Conservation (phyloP, 805 yeast genomes). For the Candida oleophila region DNA sequence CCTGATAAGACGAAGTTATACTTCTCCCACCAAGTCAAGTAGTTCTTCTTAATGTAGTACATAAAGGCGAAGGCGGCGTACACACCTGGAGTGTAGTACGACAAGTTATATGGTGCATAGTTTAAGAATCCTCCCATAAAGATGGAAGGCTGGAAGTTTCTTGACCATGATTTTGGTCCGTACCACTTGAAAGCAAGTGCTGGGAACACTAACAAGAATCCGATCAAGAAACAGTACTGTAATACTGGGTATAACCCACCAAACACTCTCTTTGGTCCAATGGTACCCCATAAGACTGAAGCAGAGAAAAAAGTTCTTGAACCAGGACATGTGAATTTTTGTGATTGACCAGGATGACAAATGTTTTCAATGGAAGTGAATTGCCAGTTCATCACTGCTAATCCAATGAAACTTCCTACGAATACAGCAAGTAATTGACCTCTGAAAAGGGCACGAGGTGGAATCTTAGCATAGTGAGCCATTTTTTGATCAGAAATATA, state of each 20-base stretch:
- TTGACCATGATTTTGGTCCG: slow-evolving; percentile 15
- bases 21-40: slow-evolving; percentile 34
- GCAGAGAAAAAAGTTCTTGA: slow-evolving; percentile 43
- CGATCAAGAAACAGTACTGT: slow-evolving; percentile 34
- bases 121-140: slow-evolving; percentile 29
- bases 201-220: slow-evolving; percentile 24
- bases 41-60: slow-evolving; percentile 26
- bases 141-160: slow-evolving; percentile 33
- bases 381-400: slow-evolving; percentile 22
- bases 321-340: slow-evolving; percentile 24
- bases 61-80: slow-evolving; percentile 25
- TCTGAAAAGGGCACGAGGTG: slow-evolving; percentile 41
- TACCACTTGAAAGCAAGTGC: slow-evolving; percentile 13
- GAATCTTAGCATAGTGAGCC: slow-evolving; percentile 38
- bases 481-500: slow-evolving; percentile 30
- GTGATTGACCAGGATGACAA: slow-evolving; percentile 18
- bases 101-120: slow-evolving; percentile 34
- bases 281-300: slow-evolving; percentile 48
- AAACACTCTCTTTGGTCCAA: slow-evolving; percentile 55
- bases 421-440: slow-evolving; percentile 22
- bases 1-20: slow-evolving; percentile 22
- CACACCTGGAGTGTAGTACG: slow-evolving; percentile 28
- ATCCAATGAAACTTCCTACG: slow-evolving; percentile 18
- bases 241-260: slow-evolving; percentile 34
- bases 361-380: slow-evolving; percentile 15